phyloP scores from a whole-genome alignment of 2,329 filamentous ascomycete genomes.

The Cladosporium velox region DNA sequence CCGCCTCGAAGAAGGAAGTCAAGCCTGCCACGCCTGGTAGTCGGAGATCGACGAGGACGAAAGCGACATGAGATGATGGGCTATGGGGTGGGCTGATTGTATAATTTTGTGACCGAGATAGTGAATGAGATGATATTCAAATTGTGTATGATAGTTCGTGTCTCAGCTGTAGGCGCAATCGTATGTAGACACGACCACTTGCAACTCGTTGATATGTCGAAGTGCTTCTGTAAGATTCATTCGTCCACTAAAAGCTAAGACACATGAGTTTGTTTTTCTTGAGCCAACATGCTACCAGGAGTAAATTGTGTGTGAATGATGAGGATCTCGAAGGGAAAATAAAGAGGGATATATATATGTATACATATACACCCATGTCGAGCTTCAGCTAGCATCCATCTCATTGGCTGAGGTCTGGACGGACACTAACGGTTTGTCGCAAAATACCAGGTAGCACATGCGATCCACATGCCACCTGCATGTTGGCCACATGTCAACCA shows the following conservation, averaged over 20 bases:
- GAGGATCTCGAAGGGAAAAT: too few relatives aligned
- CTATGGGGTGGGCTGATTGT: not conserved
- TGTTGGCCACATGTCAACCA: not conserved
- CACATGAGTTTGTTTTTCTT: too few relatives aligned
- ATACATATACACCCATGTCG: too few relatives aligned
- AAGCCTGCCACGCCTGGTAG: constrained; percentile 43
- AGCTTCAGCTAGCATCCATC: not conserved
- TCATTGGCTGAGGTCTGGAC: not conserved
- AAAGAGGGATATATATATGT: too few relatives aligned
- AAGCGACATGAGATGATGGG: constrained; percentile 33
- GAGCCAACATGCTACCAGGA: not conserved
- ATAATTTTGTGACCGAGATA: not conserved
- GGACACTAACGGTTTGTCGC: not conserved
- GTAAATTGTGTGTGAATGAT: too few relatives aligned
- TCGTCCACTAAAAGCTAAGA: not conserved
- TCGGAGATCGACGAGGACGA: constrained; percentile 45
- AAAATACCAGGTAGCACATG: not conserved
- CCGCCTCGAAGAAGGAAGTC: constrained; percentile 25
- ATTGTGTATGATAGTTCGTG: not conserved
- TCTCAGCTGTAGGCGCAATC: too few relatives aligned
- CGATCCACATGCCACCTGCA: not conserved
- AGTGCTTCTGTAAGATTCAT: not conserved
- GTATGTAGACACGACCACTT: not conserved
- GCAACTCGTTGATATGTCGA: not conserved
- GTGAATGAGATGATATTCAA: not conserved